A percentile compares a stretch with the other conserved stretches of the same genome.
These are phyloP conservation scores for Corynascus novoguineensis DNA, from an alignment of 495 filamentous ascomycete species.

Conservation along the genomic window DNA sequence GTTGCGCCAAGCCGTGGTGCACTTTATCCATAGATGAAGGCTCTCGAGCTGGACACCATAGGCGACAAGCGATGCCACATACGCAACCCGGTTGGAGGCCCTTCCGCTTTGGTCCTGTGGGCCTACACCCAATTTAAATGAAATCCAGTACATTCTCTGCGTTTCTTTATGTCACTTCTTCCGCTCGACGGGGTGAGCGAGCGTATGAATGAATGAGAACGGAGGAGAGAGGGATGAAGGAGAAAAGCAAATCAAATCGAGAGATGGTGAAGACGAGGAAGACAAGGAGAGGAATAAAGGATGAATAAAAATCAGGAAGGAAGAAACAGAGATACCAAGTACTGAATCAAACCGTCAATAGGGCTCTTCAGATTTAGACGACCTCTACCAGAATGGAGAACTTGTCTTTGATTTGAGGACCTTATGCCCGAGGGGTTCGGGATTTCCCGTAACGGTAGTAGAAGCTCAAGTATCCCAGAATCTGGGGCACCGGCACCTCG, in stretches of 20 bases:
- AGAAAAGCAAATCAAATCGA: too few species aligned
- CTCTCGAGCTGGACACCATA: slow-evolving; percentile 1
- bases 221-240: not conserved
- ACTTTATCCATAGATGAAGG: slow-evolving; percentile 20
- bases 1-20: slow-evolving; percentile 10
- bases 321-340: too few species aligned
- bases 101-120: not conserved
- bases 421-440: not conserved
- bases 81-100: not conserved
- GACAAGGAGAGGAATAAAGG: not conserved
- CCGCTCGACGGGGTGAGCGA: not conserved
- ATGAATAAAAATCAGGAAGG: not conserved
- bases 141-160: not conserved
- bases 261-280: too few species aligned
- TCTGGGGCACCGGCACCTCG: not conserved
- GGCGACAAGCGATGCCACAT: not conserved
- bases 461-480: not conserved
- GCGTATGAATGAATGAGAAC: not conserved
- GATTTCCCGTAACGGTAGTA: not conserved
- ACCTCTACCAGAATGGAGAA: too few species aligned
- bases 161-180: not conserved
- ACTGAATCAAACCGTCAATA: too few species aligned
- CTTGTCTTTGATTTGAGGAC: too few species aligned
- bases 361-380: too few species aligned
- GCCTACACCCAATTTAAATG: not conserved